Evolutionary conservation across 2,329 filamentous ascomycete genomes (phyloP).

Genomic region (Xylaria sp.): DNA sequence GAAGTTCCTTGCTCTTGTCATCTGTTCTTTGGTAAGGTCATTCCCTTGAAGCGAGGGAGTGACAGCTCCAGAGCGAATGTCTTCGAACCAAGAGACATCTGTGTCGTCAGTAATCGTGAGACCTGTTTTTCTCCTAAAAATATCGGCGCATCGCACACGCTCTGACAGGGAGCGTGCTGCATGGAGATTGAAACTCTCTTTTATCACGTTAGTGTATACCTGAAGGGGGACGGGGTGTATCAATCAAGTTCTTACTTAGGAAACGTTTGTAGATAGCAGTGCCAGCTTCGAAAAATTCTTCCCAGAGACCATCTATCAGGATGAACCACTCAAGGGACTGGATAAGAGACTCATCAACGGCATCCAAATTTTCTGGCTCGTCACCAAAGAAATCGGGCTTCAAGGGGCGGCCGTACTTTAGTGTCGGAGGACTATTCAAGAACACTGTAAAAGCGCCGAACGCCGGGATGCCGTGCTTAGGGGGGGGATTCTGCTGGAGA

Average conservation of each 20-base stretch:
- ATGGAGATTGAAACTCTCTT: slow-evolving; percentile 63
- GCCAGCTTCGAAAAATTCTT: slow-evolving; percentile 74
- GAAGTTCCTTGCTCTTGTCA: slow-evolving; percentile 68
- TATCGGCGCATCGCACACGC: slow-evolving; percentile 61
- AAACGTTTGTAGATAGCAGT: slow-evolving; percentile 84
- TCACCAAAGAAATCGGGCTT: slow-evolving; percentile 77
- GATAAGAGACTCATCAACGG: slow-evolving; percentile 77
- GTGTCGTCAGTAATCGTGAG: slow-evolving; percentile 50
- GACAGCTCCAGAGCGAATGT: slow-evolving; percentile 42
- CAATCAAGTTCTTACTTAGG: slow-evolving; percentile 71
- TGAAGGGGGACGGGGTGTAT: too few relatives aligned
- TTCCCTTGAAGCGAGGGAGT: slow-evolving; percentile 49
- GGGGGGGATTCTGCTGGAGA: slow-evolving; percentile 58
- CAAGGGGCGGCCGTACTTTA: slow-evolving; percentile 72
- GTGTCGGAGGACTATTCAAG: slow-evolving; percentile 59
- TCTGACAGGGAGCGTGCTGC: slow-evolving; percentile 66
- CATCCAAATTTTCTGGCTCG: slow-evolving; percentile 62
- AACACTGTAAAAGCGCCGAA: slow-evolving; percentile 64
- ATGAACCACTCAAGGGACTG: slow-evolving; percentile 87
- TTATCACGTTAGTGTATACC: slow-evolving; percentile 26
- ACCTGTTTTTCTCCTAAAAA: slow-evolving; percentile 56
- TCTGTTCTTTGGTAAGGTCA: slow-evolving; percentile 54
- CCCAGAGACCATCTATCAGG: slow-evolving; percentile 77
- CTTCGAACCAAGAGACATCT: slow-evolving; percentile 50
- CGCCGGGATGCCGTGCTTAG: slow-evolving; percentile 52